These are phyloP conservation scores for Carex littledalei DNA, from an alignment of 176 grass and related monocot genomes.

Conservation along the genomic window DNA sequence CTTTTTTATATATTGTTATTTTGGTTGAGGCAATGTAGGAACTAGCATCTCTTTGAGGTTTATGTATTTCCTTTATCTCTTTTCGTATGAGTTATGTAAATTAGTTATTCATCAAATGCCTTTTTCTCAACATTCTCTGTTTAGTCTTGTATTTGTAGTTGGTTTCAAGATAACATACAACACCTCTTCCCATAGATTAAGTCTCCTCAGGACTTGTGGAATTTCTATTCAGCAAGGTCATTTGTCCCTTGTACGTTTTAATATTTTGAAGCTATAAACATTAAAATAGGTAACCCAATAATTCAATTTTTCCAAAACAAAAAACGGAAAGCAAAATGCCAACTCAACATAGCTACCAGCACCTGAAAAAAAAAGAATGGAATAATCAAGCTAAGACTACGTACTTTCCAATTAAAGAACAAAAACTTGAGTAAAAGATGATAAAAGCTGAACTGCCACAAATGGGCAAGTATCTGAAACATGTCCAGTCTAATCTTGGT, in stretches of 20 bases:
- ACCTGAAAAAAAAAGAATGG: background rate
- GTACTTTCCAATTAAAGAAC: constrained; percentile 6
- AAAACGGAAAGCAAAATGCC: background rate
- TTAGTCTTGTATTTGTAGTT: background rate
- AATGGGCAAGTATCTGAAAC: constrained; percentile 14
- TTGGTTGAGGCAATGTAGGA: background rate
- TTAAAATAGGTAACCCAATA: background rate
- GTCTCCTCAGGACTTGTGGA: background rate
- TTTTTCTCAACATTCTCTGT: background rate
- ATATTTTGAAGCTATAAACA: background rate
- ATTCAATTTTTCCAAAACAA: background rate
- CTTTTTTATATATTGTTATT: background rate
- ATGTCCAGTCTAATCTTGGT: background rate
- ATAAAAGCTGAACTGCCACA: background rate
- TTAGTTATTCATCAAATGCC: background rate
- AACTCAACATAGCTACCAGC: background rate
- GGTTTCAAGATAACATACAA: background rate
- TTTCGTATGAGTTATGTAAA: background rate
- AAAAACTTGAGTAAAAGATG: constrained; percentile 17
- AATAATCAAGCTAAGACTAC: background rate
- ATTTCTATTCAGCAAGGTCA: background rate
- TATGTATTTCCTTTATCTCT: background rate
- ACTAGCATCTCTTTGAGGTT: background rate
- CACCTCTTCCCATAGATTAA: too few species aligned
- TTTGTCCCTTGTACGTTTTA: background rate